phyloP scores from a whole-genome alignment of 148 eudicot species.

The Pharnaceum exiguum region DNA sequence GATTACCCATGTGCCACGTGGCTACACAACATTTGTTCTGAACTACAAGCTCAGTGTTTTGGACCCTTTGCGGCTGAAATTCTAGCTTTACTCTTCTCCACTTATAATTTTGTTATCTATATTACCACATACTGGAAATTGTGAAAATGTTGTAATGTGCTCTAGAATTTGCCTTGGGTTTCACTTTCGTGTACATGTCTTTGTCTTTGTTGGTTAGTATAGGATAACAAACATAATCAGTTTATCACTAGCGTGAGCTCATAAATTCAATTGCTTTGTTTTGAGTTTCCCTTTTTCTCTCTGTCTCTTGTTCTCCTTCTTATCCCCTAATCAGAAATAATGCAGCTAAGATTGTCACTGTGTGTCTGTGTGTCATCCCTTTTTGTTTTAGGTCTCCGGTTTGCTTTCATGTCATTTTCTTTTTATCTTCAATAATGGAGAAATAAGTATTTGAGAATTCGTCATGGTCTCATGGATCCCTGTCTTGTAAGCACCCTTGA shows the following conservation, averaged over 20 bases:
- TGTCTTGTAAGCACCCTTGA: too few relatives aligned
- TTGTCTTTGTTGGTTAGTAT: neutral
- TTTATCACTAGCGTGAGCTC: neutral
- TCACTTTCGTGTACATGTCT: neutral
- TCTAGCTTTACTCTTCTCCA: conserved; percentile 48
- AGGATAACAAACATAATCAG: conserved; percentile 1
- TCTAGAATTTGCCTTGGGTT: neutral
- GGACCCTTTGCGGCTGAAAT: conserved; percentile 39
- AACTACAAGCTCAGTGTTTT: neutral
- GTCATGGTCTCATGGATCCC: too few relatives aligned
- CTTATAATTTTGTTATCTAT: conserved; percentile 16
- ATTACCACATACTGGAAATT: neutral
- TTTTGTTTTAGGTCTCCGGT: neutral
- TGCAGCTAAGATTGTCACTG: conserved; percentile 13
- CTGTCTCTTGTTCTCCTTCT: conserved; percentile 2
- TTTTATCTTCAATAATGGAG: neutral
- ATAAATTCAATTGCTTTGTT: neutral
- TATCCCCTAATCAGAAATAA: conserved; percentile 9
- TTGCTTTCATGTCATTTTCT: conserved; percentile 12
- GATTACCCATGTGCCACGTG: conserved; percentile 69
- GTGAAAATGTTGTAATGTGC: neutral
- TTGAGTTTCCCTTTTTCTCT: neutral
- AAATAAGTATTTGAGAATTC: too few relatives aligned
- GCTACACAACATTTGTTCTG: conserved; percentile 19
- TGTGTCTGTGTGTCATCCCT: neutral